These are phyloP conservation scores for Austropuccinia psidii DNA, from an alignment of 1,284 basidiomycete genomes.

Conservation along the genomic window DNA sequence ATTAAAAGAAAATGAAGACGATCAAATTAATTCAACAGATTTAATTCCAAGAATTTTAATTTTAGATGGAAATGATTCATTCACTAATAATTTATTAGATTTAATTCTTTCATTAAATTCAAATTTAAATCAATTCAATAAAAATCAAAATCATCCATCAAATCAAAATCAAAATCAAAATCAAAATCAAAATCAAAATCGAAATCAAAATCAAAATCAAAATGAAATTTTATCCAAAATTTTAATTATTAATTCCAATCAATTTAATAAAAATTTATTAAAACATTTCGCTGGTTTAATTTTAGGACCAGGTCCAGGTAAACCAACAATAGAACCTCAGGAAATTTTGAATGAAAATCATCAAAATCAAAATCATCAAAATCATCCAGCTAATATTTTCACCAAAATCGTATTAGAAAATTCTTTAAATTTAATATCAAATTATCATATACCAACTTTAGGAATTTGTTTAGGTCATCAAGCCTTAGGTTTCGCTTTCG, in stretches of 20 bases:
- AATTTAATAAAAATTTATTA: slow-evolving; percentile 61
- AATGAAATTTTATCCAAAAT: slow-evolving; percentile 60
- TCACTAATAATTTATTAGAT: slow-evolving; percentile 59
- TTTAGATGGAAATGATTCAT: slow-evolving; percentile 75
- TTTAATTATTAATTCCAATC: slow-evolving; percentile 55
- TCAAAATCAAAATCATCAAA: no score
- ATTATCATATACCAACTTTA: slow-evolving; percentile 61
- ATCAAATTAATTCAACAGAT: no score
- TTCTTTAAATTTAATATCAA: slow-evolving; percentile 38
- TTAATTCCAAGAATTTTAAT: slow-evolving; percentile 55
- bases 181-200: neutral
- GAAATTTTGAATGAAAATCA: slow-evolving; percentile 61
- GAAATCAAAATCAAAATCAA: slow-evolving; percentile 42
- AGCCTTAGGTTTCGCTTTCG: slow-evolving; percentile 71
- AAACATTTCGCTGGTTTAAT: slow-evolving; percentile 61
- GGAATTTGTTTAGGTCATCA: slow-evolving; percentile 90
- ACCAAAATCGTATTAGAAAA: slow-evolving; percentile 1
- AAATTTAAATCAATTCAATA: neutral
- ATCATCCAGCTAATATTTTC: slow-evolving; percentile 13
- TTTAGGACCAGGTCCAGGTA: slow-evolving; percentile 71
- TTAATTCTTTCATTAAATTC: slow-evolving; percentile 35
- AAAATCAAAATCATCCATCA: no score
- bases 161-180: neutral
- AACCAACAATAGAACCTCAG: slow-evolving; percentile 58
- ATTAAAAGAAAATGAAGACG: no score